Evolutionary conservation across 768 basidiomycete species (phyloP).

Genomic region (Boletellus emodensis): DNA sequence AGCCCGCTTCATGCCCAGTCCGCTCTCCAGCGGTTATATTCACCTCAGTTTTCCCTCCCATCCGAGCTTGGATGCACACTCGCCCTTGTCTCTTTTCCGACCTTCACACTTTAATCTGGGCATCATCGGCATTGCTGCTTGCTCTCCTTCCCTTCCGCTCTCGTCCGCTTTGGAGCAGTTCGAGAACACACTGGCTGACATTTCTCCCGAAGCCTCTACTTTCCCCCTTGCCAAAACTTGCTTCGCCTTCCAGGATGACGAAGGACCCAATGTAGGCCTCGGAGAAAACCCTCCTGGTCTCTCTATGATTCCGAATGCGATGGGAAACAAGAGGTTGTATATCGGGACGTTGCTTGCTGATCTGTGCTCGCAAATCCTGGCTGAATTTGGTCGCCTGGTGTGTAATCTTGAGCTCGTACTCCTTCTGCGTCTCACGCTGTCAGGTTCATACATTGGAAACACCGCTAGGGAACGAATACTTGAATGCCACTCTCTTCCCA

Average conservation of each 20-base stretch:
- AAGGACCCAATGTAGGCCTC: conserved; percentile 47
- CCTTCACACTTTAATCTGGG: conserved; percentile 82
- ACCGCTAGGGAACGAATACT: conserved; percentile 79
- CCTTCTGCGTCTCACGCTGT: conserved; percentile 10
- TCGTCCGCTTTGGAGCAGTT: conserved; percentile 61
- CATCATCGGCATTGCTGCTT: conserved; percentile 82
- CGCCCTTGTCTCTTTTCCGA: conserved; percentile 66
- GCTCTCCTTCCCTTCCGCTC: conserved; percentile 51
- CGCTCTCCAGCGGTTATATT: conserved; percentile 70
- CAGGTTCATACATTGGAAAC: conserved; percentile 80
- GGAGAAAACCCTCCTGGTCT: conserved; percentile 58
- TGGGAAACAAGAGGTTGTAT: conserved; percentile 86
- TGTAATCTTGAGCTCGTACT: conserved; percentile 23
- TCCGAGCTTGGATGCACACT: conserved; percentile 65
- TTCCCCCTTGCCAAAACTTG: conserved; percentile 80
- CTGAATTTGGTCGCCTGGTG: conserved; percentile 83
- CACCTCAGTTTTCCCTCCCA: conserved; percentile 78
- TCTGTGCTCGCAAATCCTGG: conserved; percentile 80
- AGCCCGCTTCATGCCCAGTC: conserved; percentile 83
- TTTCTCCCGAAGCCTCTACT: conserved; percentile 62
- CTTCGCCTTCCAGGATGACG: conserved; percentile 78
- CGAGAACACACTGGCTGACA: conserved; percentile 55
- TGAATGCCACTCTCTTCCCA: conserved; percentile 68
- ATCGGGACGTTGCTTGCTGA: conserved; percentile 87
- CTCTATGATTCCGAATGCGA: conserved; percentile 75